Evolutionary conservation across 23 red algal genomes (phyloP), one percentile per base, ranked within the genome.

Genomic region (Cyanidium caldarium): DNA sequence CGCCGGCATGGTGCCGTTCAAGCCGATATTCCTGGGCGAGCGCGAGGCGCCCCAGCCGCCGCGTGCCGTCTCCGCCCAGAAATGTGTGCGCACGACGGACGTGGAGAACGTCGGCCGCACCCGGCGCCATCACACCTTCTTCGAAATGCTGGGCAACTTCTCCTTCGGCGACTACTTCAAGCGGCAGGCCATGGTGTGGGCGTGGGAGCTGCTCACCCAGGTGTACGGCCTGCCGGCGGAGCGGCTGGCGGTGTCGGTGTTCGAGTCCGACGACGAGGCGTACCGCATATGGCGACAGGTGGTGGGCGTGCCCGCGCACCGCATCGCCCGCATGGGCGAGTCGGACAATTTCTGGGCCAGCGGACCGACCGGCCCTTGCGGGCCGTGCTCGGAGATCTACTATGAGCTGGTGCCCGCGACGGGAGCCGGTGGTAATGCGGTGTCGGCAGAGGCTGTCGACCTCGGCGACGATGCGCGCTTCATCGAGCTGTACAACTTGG

Each of bases 121-220:
- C 25, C 84, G 70, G 35, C 44, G 84, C 10, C 91, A 96, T 67
- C 91, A 96, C 35, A 96, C 91, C 34, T 96, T 96, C 72, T 96
- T 96, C 66, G 91, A 96, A 65, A 96, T 96, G 91, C 85, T 96
- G 2, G 91, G 91, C 44, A 96, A 96, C 67, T 96, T 88, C 41
- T 86, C 80, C 13, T 96, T 96, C 56, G 91, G 79, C 20, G 91
- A 96, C 37, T 96, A 96, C 40, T 96, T 96, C 45, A 96, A 96
- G 51, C 7, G 14, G 23, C 58, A 96, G 17, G 82, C 91, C 26
- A 88, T 87, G 71, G 45, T 34, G 21, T 87, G 82, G 91, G 72
- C 84, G 15, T 88, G 83, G 91, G 29, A 85, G 51, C 72, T 96
- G 0, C 69, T 96, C 2, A 88, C 79, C 30, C 10, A 83, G 43